A percentile compares a stretch with the other conserved stretches of the same genome.
Evolutionary conservation across 805 yeast genomes (phyloP).

Genomic region (Candida maris): DNA sequence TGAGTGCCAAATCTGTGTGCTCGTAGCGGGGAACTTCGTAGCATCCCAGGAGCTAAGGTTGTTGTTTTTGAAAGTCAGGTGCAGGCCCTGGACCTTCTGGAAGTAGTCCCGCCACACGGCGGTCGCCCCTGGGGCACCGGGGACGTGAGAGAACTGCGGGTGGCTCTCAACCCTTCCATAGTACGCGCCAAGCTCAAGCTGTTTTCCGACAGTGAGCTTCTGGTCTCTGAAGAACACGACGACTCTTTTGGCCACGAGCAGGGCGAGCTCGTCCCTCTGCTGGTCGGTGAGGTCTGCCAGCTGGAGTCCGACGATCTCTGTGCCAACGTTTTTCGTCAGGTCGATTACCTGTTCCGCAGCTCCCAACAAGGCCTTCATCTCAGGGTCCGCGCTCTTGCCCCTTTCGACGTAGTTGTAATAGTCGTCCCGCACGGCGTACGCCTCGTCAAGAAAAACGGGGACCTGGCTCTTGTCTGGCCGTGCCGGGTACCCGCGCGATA

Average conservation of each 20-base stretch:
- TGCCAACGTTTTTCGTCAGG: conserved; percentile 44
- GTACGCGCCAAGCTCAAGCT: conserved; percentile 40
- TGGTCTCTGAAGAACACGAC: conserved; percentile 48
- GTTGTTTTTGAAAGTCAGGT: conserved; percentile 9
- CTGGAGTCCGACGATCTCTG: conserved; percentile 38
- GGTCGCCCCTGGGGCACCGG: conserved; percentile 33
- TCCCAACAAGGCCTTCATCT: conserved; percentile 37
- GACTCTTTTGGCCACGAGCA: conserved; percentile 42
- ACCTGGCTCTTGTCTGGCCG: conserved; percentile 30
- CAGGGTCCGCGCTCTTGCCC: conserved; percentile 36
- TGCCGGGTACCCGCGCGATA: conserved; percentile 36
- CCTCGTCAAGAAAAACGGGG: conserved; percentile 38
- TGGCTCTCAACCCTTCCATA: conserved; percentile 41
- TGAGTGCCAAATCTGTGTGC: conserved; percentile 41
- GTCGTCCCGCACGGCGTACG: conserved; percentile 31
- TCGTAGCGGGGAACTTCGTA: conserved; percentile 15
- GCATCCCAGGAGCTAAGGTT: conserved; percentile 11
- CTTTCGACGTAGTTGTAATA: conserved; percentile 32
- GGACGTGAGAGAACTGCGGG: conserved; percentile 29
- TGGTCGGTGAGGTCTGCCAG: conserved; percentile 36
- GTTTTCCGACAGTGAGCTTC: conserved; percentile 39
- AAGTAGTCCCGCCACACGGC: conserved; percentile 37
- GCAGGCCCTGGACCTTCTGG: conserved; percentile 19
- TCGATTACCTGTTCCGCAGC: conserved; percentile 39
- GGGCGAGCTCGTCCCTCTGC: conserved; percentile 43